Evolutionary conservation across 1,139 yeast genomes (phyloP).

Genomic region (Meyerozyma smithsonii): DNA sequence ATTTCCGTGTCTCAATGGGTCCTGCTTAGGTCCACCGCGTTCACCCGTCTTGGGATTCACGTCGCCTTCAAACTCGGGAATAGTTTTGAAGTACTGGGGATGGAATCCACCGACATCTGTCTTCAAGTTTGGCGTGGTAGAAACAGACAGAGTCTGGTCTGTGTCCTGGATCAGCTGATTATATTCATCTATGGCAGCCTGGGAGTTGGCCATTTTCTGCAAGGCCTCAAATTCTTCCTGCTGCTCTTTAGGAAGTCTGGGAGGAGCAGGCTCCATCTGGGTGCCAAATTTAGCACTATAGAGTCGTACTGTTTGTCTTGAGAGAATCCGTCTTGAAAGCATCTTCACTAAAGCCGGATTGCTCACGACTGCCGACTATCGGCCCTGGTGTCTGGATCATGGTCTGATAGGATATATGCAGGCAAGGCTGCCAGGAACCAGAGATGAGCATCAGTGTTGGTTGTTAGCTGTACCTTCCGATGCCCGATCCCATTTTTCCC

Average conservation of each 20-base stretch:
- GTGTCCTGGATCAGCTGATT: conserved; percentile 39
- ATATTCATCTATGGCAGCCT: conserved; percentile 74
- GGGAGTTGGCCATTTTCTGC: conserved; percentile 76
- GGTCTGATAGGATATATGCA: neutral
- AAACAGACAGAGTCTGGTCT: conserved; percentile 21
- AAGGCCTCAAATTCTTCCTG: conserved; percentile 90
- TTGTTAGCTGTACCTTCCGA: neutral
- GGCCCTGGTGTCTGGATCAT: neutral
- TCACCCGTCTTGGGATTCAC: conserved; percentile 93
- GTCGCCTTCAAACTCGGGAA: conserved; percentile 96
- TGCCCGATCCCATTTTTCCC: neutral
- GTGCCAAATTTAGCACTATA: conserved; percentile 23
- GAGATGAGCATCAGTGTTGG: neutral
- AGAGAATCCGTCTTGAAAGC: neutral
- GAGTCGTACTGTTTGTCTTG: neutral
- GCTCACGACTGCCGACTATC: neutral
- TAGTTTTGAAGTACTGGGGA: conserved; percentile 67
- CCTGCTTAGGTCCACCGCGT: conserved; percentile 97
- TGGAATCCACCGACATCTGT: conserved; percentile 65
- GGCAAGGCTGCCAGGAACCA: neutral
- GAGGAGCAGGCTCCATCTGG: conserved; percentile 64
- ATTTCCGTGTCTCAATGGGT: conserved; percentile 78
- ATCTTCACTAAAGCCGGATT: neutral
- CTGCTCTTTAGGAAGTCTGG: conserved; percentile 75
- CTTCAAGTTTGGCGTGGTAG: conserved; percentile 28